Base-by-base conservation (phyloP, 2,329 filamentous ascomycete species). In the Fusarium buxicola region DNA sequence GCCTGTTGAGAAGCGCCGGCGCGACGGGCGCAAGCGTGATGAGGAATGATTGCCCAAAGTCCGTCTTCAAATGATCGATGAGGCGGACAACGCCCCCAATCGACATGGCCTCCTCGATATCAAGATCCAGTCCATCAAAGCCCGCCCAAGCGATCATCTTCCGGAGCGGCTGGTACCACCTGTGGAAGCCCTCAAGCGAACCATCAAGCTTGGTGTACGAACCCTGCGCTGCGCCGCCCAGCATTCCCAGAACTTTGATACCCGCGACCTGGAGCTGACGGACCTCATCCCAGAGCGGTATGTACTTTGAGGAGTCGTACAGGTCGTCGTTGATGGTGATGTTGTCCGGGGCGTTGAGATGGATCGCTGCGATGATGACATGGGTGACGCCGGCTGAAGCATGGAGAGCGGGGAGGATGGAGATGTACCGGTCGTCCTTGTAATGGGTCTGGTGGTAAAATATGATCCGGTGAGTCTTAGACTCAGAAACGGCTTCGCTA, bases 11-110 rank as follows among this genome's bases (percentile, higher is more conserved):
- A 13, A 87, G 74, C 0, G 91, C 92, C 0, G 90, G 89, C 0
- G 91, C 90, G 2, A 95, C 92, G 1, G 92, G 92, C 0, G 92
- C 91, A 12, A 95, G 80, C 0, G 92, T 92, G 69, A 95, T 88
- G 58, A 93, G 82, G 72, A 95, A 94, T 1, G 73, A 73, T 1
- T 81, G 69, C 2, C 89, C 89, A 68, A 92, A 91, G 75, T 92
- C 89, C 3, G 79, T 74, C 69, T 86, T 87, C 10, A 91, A 80
- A n/a, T 85, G 80, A 67, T 88, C 84, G 56, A 91, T 89, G 11
- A 91, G 76, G 18, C 87, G 82, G 24, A 88, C 83, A 12, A 89
- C 81, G 0, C 89, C 89, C 1, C 77, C 69, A 3, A 94, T 81
- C 2, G 89, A 86, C 80, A 91, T 90, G 16, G 77, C 73, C 74